These are phyloP conservation scores for Phialemoniopsis sp. DNA, from an alignment of 2,329 filamentous ascomycete species.

Conservation along the genomic window DNA sequence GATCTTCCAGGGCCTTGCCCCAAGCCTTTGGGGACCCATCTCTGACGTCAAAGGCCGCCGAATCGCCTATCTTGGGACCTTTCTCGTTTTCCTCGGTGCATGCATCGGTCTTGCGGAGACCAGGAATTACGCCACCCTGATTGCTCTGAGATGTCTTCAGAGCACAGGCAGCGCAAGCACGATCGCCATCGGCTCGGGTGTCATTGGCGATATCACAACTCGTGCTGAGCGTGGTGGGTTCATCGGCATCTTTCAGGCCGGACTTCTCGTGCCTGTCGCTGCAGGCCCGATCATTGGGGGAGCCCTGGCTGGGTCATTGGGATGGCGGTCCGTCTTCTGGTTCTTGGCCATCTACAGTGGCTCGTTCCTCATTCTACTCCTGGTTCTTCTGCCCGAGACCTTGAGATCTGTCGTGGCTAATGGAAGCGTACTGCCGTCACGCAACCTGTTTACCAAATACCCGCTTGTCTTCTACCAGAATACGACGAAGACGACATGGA, in stretches of 20 bases:
- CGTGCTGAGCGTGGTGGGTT: slow-evolving; percentile 51
- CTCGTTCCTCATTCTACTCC: slow-evolving; percentile 30
- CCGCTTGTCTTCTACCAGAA: slow-evolving; percentile 27
- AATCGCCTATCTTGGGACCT: slow-evolving; percentile 38
- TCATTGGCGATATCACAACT: slow-evolving; percentile 56
- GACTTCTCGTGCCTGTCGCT: slow-evolving; percentile 27
- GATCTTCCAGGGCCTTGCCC: slow-evolving; percentile 51
- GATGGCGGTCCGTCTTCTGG: slow-evolving; percentile 54
- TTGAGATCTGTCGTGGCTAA: slow-evolving; percentile 37
- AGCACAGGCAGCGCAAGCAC: slow-evolving; percentile 50
- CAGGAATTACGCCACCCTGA: slow-evolving; percentile 34
- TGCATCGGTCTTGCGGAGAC: slow-evolving; percentile 39
- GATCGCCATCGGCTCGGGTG: slow-evolving; percentile 45
- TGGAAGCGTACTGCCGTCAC: slow-evolving; percentile 20
- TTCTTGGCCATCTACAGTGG: slow-evolving; percentile 40
- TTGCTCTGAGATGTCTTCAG: slow-evolving; percentile 36
- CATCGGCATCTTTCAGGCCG: slow-evolving; percentile 41
- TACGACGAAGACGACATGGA: slow-evolving; percentile 14
- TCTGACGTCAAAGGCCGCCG: slow-evolving; percentile 41
- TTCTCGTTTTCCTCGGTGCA: slow-evolving; percentile 36
- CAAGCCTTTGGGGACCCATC: slow-evolving; percentile 44
- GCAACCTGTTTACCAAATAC: slow-evolving; percentile 14
- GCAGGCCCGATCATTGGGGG: slow-evolving; percentile 27
- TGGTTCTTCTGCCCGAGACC: slow-evolving; percentile 39
- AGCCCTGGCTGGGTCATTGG: slow-evolving; percentile 28